Base-by-base conservation (phyloP, 2,329 filamentous ascomycete species). In the Phoma sp. region DNA sequence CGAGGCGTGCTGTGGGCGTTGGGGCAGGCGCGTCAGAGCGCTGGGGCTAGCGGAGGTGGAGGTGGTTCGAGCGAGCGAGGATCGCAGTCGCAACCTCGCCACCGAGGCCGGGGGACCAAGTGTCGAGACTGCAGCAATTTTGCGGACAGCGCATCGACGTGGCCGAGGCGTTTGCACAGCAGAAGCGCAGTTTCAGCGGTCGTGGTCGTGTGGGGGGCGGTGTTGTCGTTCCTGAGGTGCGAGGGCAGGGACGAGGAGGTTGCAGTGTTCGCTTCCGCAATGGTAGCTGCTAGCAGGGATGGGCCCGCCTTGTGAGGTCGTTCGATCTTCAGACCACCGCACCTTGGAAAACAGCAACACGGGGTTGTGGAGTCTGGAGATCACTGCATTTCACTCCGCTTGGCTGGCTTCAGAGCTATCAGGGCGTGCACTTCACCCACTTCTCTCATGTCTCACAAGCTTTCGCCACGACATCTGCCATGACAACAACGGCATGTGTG, bases 71-170 rank as follows among this genome's bases (percentile, higher is more conserved):
- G 22, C 54, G 66, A 55, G 56, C 58, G 56, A 51, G 61, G 65
- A 58, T 59, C 63, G 62, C 64, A 57, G 62, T 61, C 58, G 64
- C 62, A 57, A 56, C 56, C 57, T 65, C 63, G 67, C 70, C 69
- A 72, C 71, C 48, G 51, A 55, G 48, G 57, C 51, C 57, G 56
- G 55, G 36, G 54, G 53, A 48, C 51, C 38, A 49, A 64, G 24
- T 50, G 52, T 50, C 55, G 50, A 50, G 55, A 63, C 65, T 50
- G 60, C 61, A 47, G 44, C 45, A 64, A 64, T 60, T 64, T 67
- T 73, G 49, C 29, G 36, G 55, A 43, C 22, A 55, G 57, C 70
- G 65, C 69, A 69, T 63, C 22, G 38, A 55, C 47, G 59, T 43
- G 15, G 22, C 22, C 5, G 52, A 56, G 43, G 35, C 36, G 51